Evolutionary conservation across 306 rosid species (phyloP), one percentile per base, ranked within the genome.

Genomic region (Lablab purpureus): DNA sequence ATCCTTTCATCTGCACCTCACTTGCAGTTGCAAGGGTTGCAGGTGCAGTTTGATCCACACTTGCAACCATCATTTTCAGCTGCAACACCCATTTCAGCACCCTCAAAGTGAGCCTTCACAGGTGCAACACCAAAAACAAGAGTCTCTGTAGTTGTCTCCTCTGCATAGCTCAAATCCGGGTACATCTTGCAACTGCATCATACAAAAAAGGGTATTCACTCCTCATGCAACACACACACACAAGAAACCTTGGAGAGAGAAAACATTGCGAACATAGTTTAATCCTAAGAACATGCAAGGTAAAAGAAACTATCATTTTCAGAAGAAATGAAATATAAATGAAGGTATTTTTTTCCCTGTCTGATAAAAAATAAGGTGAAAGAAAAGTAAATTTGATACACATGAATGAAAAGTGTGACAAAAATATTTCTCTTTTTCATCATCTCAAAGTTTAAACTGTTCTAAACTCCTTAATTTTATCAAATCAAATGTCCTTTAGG

Each of bases 11-110:
- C 8, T 12, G 15, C 67, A 25, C 28, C 7, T 77, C 81, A 77
- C 73, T 92, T 82, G 40, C 97, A 92, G 43, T 23, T 88, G 90
- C 98, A 93, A 10, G 98, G 97, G 75, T 91, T 49, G 72, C 98
- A 93, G 3, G 78, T 72, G 91, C 98, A 93, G 86, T 74, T 88
- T 18, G 28, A 15, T n/a, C 89, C 88, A 41, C 98, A 91, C 84
- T 85, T 88, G 92, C 98, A 93, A 30, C 90, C 82, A 45, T 37
- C 84, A 18, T 73, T 72, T 75, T 82, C 91, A 7, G 88, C 86
- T 0, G 58, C 84, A 10, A 54, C 84, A n/a, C 76, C 82, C 75
- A 25, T 54, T 40, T 67, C 68, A 54, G 5, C 75, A 40, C 73
- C 85, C 41, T 83, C 89, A 0, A 72, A 65, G 6, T 84, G 77